Conservation (phyloP, 2,329 filamentous ascomycete genomes). For the Huntiella abstrusa region DNA sequence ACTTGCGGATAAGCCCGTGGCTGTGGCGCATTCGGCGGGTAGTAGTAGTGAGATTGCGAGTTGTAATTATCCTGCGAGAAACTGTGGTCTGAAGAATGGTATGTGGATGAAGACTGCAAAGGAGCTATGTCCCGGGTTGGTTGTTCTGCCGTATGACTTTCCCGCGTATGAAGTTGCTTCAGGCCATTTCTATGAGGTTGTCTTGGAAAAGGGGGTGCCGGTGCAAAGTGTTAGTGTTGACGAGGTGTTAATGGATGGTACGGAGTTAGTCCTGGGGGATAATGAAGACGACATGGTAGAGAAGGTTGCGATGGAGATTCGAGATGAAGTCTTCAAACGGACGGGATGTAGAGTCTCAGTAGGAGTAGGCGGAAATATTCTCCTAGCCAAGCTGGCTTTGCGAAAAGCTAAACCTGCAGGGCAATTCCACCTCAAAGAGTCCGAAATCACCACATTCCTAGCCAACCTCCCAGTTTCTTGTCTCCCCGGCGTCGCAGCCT, state of each 20-base stretch:
- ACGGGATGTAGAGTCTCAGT: constrained; percentile 83
- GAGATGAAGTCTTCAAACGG: constrained; percentile 48
- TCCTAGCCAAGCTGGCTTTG: constrained; percentile 79
- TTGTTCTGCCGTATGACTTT: constrained; percentile 90
- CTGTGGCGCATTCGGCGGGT: constrained; percentile 73
- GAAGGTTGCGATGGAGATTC: constrained; percentile 43
- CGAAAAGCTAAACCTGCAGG: constrained; percentile 88
- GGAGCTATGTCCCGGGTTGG: constrained; percentile 66
- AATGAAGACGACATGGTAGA: constrained; percentile 50
- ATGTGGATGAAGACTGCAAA: constrained; percentile 98
- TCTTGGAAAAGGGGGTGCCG: constrained; percentile 58
- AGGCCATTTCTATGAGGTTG: constrained; percentile 65
- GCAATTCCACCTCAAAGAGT: constrained; percentile 71
- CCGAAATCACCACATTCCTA: constrained; percentile 59
- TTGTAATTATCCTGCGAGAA: constrained; percentile 83
- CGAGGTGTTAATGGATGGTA: constrained; percentile 78
- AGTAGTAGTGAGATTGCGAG: constrained; percentile 88
- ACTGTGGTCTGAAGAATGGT: constrained; percentile 80
- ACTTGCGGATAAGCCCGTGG: constrained; percentile 58
- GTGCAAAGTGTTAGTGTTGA: constrained; percentile 97
- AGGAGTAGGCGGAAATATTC: constrained; percentile 76
- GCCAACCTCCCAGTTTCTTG: constrained; percentile 60
- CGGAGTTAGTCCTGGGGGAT: constrained; percentile 38
- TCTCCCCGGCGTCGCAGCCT: constrained; percentile 82
- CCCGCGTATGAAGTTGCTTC: constrained; percentile 87